phyloP scores from a whole-genome alignment of 352 stramenopile genomes.

The Pythium chondricola region DNA sequence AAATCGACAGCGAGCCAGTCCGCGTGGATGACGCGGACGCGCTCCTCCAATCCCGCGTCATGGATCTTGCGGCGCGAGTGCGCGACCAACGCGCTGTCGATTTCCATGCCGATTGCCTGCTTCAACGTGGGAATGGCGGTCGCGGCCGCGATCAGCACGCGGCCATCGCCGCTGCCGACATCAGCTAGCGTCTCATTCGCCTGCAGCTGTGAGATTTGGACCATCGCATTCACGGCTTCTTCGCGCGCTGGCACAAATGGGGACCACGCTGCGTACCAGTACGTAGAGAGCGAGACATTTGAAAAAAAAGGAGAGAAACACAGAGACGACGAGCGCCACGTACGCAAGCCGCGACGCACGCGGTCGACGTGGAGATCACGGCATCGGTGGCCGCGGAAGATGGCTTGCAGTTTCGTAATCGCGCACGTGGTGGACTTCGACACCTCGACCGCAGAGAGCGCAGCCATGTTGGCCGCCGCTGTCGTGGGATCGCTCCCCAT shows the following conservation, averaged over 20 bases:
- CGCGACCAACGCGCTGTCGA: conserved; percentile 44
- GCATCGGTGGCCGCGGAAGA: conserved; percentile 46
- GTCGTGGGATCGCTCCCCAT: no score
- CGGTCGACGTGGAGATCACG: conserved; percentile 49
- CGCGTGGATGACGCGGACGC: conserved; percentile 32
- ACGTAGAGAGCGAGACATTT: background rate
- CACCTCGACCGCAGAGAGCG: background rate
- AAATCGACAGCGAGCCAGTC: conserved; percentile 54
- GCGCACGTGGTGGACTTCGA: background rate
- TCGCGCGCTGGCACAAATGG: conserved; percentile 59
- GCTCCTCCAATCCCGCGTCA: conserved; percentile 7
- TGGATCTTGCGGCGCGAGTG: conserved; percentile 27
- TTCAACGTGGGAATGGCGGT: conserved; percentile 14
- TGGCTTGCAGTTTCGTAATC: conserved; percentile 44
- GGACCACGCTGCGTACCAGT: conserved; percentile 56
- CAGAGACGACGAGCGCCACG: background rate
- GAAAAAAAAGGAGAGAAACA: background rate
- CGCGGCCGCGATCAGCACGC: conserved; percentile 41
- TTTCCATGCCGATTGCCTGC: conserved; percentile 39
- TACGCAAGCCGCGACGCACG: conserved; percentile 45
- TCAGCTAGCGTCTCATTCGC: conserved; percentile 45
- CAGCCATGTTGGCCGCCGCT: conserved; percentile 4
- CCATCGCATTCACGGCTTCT: conserved; percentile 47
- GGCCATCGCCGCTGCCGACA: conserved; percentile 59
- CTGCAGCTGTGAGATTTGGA: conserved; percentile 32